These are phyloP conservation scores for Solanum virginianum DNA, from an alignment of 257 asterid genomes.

Conservation along the genomic window DNA sequence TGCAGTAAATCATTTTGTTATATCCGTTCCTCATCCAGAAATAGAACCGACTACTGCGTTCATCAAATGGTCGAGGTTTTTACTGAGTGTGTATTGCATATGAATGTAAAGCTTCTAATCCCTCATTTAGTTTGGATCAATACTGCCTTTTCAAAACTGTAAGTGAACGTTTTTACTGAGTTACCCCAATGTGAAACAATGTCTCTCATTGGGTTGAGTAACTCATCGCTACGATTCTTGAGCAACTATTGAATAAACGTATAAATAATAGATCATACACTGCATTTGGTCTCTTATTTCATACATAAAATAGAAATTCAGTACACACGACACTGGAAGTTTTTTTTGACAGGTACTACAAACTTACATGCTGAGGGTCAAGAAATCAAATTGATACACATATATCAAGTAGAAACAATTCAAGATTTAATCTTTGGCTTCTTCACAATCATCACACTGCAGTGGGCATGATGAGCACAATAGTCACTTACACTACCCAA, in stretches of 20 bases:
- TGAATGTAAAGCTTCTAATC: neutral
- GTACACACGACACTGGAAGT: neutral
- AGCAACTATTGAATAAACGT: no score
- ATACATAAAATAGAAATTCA: neutral
- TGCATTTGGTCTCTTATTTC: neutral
- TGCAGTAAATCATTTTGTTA: neutral
- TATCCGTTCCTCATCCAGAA: neutral
- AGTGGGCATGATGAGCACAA: neutral
- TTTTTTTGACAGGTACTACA: neutral
- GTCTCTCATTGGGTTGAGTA: no score
- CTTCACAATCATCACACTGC: neutral
- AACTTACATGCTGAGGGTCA: neutral
- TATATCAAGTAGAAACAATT: neutral
- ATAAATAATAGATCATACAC: neutral
- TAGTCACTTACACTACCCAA: neutral
- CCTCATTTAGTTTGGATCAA: neutral
- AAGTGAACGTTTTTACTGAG: neutral
- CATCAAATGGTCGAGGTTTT: neutral
- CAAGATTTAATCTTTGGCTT: neutral
- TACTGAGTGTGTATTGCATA: neutral
- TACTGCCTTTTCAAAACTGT: neutral
- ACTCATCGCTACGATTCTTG: no score
- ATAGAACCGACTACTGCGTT: neutral
- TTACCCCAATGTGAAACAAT: no score
- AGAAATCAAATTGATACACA: neutral